Evolutionary conservation across 2,329 filamentous ascomycete genomes (phyloP), one percentile per base, ranked within the genome.

Genomic region (Colletotrichum incanum): DNA sequence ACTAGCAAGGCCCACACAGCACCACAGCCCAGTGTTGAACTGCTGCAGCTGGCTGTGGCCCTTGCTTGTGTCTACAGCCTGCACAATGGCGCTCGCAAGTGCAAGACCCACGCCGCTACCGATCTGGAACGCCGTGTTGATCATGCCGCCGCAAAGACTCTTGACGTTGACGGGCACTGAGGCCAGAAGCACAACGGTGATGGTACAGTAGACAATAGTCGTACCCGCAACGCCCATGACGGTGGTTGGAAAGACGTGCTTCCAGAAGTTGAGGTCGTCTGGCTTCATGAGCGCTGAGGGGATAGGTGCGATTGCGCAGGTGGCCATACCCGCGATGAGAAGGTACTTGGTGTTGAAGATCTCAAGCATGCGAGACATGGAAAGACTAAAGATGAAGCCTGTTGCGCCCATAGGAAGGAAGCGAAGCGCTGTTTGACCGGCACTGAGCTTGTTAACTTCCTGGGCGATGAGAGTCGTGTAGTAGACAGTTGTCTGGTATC

Each of bases 61-160:
- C 26, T 67, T 71, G 55, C 28, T 63, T 3, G 50, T 71, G 14
- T 67, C 68, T 1, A 71, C 64, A 8, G 68, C 68, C 50, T 71
- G 68, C 1, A 71, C 68, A 7, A 71, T 28, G 18, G 68, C 68
- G 20, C 68, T 67, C 1, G 68, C 58, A 3, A 71, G 20, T 2
- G 68, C 68, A 5, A 71, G 68, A 18, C 64, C 65, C 3, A 71
- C 65, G 1, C 68, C 68, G 43, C 68, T 67, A 34, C 68, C 64
- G 18, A 71, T 71, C 58, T 71, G 68, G 26, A 71, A 71, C n/a
- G 68, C 68, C 34, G 68, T 71, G 37, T 71, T 71, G 14, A 71
- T 45, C 64, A 71, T 71, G 39, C 68, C 68, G 1, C 68, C 68
- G 64, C 68, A 71, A 2, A 71, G 68, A n/a, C 68, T 71, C 68